Evolutionary conservation across 78 protist species (phyloP).

Genomic region (Dictyostelium intermedium): DNA sequence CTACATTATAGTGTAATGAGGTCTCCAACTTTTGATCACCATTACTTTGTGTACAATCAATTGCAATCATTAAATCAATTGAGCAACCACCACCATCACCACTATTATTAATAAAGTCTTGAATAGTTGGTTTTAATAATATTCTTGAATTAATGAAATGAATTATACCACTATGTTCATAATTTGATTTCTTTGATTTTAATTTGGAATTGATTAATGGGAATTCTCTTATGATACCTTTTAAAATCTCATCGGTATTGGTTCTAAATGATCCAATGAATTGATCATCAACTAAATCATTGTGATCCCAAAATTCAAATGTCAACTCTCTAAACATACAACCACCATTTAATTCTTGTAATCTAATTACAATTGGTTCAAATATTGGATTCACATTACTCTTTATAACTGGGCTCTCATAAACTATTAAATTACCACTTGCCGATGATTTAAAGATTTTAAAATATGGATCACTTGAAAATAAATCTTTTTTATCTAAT

Average conservation of each 20-base stretch:
- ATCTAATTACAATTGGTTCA: not conserved
- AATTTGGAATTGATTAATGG: not conserved
- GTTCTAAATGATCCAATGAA: slow-evolving; percentile 71
- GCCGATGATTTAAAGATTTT: not conserved
- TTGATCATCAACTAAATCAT: slow-evolving; percentile 53
- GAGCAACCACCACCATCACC: slow-evolving; percentile 24
- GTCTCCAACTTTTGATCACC: slow-evolving; percentile 13
- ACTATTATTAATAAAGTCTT: slow-evolving; percentile 77
- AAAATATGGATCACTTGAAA: slow-evolving; percentile 85
- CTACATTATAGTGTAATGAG: slow-evolving; percentile 81
- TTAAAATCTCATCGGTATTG: not conserved
- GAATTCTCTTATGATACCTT: not conserved
- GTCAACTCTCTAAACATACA: not conserved
- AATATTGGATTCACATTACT: slow-evolving; percentile 66
- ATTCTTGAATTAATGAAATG: not conserved
- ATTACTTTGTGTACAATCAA: slow-evolving; percentile 93
- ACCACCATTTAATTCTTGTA: not conserved
- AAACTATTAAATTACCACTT: not conserved
- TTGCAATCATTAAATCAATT: slow-evolving; percentile 75
- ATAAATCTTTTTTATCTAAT: slow-evolving; percentile 48
- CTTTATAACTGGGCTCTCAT: slow-evolving; percentile 59
- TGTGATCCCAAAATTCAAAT: slow-evolving; percentile 75
- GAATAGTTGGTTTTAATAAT: not conserved
- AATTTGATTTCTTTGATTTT: slow-evolving; percentile 10
- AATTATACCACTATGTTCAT: slow-evolving; percentile 70